Evolutionary conservation across 305 asterid genomes (phyloP).

Genomic region (Solanum aculeatissimum): DNA sequence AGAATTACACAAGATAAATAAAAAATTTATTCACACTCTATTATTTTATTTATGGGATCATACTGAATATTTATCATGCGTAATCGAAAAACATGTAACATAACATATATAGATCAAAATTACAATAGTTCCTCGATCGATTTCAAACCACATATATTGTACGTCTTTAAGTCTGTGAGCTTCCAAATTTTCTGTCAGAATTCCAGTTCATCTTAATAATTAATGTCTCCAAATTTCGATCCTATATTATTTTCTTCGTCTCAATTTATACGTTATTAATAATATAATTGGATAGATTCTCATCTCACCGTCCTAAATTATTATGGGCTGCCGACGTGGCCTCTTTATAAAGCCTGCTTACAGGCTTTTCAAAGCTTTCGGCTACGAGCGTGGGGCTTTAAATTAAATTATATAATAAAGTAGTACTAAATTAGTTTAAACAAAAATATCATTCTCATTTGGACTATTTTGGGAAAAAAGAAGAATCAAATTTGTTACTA

Average conservation of each 20-base stretch:
- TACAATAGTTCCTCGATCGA: not conserved
- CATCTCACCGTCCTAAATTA: not conserved
- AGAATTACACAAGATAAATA: not conserved
- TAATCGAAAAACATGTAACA: not conserved
- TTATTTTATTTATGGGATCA: not conserved
- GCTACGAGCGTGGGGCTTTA: not conserved
- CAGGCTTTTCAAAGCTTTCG: not conserved
- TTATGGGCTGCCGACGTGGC: not conserved
- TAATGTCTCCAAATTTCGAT: not conserved
- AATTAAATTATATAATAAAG: not conserved
- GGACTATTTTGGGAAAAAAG: not conserved
- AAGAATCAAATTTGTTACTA: not conserved
- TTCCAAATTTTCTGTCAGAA: not conserved
- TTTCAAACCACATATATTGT: not conserved
- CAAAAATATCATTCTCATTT: not conserved
- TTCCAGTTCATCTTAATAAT: not conserved
- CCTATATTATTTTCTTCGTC: fast-evolving
- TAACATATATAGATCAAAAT: not conserved
- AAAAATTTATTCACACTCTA: not conserved
- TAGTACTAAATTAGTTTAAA: not conserved
- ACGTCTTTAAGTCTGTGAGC: not conserved
- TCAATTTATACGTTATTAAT: not conserved
- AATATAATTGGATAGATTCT: not conserved
- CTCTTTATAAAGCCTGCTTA: not conserved
- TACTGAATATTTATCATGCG: fast-evolving